Evolutionary conservation across 805 yeast species (phyloP).

Genomic region (Monosporozyma servazzii): DNA sequence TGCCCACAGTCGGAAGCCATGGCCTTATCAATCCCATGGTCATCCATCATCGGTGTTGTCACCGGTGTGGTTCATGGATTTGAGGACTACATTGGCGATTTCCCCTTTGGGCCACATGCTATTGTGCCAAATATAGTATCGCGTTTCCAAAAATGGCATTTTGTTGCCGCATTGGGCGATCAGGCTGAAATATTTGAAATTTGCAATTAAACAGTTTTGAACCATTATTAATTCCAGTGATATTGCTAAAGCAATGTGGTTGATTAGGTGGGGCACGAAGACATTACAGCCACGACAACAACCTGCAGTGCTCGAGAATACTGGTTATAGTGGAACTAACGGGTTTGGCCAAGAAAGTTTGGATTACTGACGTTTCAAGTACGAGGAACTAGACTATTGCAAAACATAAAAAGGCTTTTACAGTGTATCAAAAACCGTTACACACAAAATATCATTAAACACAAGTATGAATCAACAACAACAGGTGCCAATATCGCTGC

Average conservation of each 20-base stretch:
- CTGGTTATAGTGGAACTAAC: neutral
- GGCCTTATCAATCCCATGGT: too few species aligned
- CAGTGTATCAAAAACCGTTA: too few species aligned
- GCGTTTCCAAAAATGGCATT: constrained; percentile 1
- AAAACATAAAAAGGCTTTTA: neutral
- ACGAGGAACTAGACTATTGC: neutral
- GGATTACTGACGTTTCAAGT: neutral
- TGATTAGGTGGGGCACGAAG: too few species aligned
- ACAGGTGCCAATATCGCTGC: constrained; percentile 4
- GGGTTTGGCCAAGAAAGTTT: neutral
- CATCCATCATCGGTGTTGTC: too few species aligned
- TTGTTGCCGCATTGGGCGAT: neutral
- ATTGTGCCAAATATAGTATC: constrained; percentile 1
- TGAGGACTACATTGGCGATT: neutral
- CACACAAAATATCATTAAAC: neutral
- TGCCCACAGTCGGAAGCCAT: too few species aligned
- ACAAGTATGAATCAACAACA: neutral
- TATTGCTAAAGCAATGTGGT: neutral
- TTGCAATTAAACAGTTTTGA: neutral
- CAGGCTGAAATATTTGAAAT: neutral
- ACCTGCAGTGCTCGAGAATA: too few species aligned
- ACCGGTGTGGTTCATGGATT: too few species aligned
- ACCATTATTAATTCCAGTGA: neutral
- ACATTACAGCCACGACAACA: too few species aligned
- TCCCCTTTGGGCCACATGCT: neutral